Conservation (phyloP, 179 eudicot genomes). For the Pouteria campechiana region DNA sequence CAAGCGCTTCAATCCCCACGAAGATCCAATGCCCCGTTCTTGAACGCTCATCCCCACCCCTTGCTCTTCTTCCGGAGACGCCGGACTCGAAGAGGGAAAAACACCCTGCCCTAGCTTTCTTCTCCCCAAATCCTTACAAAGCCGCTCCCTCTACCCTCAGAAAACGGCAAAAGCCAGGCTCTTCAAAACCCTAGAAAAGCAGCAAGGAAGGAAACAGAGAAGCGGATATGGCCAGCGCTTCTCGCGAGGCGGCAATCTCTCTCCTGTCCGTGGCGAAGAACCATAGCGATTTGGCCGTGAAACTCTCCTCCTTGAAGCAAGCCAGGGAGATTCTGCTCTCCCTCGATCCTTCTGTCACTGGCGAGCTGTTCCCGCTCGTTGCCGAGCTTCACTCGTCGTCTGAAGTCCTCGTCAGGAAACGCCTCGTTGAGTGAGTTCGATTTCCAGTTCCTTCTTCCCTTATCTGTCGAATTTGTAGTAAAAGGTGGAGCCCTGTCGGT, state of each 20-base stretch:
- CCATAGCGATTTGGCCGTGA: conserved; percentile 84
- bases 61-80: too few relatives aligned
- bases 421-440: conserved; percentile 51
- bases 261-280: conserved; percentile 70
- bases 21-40: too few relatives aligned
- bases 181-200: too few relatives aligned
- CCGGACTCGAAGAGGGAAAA: too few relatives aligned
- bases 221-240: conserved; percentile 49
- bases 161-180: too few relatives aligned
- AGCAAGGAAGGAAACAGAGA: too few relatives aligned
- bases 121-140: too few relatives aligned
- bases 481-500: too few relatives aligned
- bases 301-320: conserved; percentile 67
- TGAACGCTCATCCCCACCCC: too few relatives aligned
- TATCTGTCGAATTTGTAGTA: background rate
- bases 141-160: too few relatives aligned
- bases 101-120: too few relatives aligned
- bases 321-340: conserved; percentile 44
- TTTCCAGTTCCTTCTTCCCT: background rate
- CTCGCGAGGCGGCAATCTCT: conserved; percentile 47
- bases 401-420: conserved; percentile 47
- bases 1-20: too few relatives aligned
- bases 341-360: conserved; percentile 25
- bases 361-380: conserved; percentile 56
- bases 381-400: conserved; percentile 62